Base-by-base conservation (phyloP, 768 basidiomycete genomes). In the Bullera alba region DNA sequence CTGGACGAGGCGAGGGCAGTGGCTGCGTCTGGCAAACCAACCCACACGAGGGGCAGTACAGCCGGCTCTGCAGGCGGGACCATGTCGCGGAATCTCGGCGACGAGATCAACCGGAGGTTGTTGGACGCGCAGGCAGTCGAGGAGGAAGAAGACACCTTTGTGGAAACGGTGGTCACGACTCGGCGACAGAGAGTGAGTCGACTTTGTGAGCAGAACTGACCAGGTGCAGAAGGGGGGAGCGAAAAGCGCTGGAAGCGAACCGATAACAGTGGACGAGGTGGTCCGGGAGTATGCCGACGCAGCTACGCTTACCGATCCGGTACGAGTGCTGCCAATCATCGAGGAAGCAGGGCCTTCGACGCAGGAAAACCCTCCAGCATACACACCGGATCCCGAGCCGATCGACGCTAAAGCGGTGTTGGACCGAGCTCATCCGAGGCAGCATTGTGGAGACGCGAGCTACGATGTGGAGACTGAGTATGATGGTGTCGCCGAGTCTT, bases 1-100 rank as follows among this genome's bases (percentile, higher is more conserved):
- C 81, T 96, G 78, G 91, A 96, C 60, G 89, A 92, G 73, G 80
- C 92, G 77, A 78, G 89, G 34, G 80, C 75, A 46, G 74, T 71
- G 41, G 63, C 58, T 25, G 59, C 57, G 10, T 75, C 76, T 4
- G 68, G 74, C 32, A 72, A 57, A 34, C 73, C 63, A 56, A 41
- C 75, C 74, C 35, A 87, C 82, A 61, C 75, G 70, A 35, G 47
- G 10, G 37, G 51, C 12, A 50, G 44, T 19, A 46, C 53, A 1
- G 56, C 52, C 17, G 46, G 42, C 2, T 59, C 58, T n/a, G 59
- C 50, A 12, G 51, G 50, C 7, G 62, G 51, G 23, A 70, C 70
- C 0, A 25, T 72, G 22, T 55, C 56, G 2, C 38, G 60, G 44
- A 73, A 67, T 47, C 60, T 69, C n/a, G 72, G 67, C 2, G 67